Evolutionary conservation across 2,329 filamentous ascomycete species (phyloP), one percentile per base, ranked within the genome.

Genomic region (Didymella glomerata): DNA sequence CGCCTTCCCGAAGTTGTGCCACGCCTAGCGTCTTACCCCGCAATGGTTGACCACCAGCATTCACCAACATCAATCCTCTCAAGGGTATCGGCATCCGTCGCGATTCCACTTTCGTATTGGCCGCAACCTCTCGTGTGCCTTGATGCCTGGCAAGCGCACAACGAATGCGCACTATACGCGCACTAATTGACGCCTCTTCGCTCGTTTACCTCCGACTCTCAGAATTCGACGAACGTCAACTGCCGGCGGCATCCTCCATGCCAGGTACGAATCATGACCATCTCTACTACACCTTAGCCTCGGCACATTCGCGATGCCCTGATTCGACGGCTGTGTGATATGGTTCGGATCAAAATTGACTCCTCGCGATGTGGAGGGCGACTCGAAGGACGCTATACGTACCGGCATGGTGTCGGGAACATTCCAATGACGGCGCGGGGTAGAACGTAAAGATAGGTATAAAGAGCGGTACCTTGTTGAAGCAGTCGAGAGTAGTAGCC

Each of bases 1-100:
- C 48, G 54, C 22, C 34, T 48, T 22, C 34, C 53, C 54, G 54
- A 57, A 44, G 36, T 48, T 48, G 32, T 48, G 48, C 54, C 48
- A 18, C 3, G 27, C 28, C 36, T n/a, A 20, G 30, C 24, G 41
- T n/a, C 22, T n/a, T 48, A 53, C 48, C 55, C 48, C 48, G 55
- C 48, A 48, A 25, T 46, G 18, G n/a, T 27, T 18, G 22, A 32
- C 27, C 13, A 38, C 32, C 8, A 18, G 14, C 18, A 24, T 13
- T 32, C 40, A n/a, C 22, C 28, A 38, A 40, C 38, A 44, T 32
- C 48, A 51, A 30, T 22, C 52, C 16, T 25, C 9, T 44, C 22
- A n/a, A 8, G 36, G 36, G 10, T 34, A 38, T 27, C 9, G 22
- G 18, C 25, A 44, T 36, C 36, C 38, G 22, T 34, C n/a, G 2